phyloP scores from a whole-genome alignment of 1,284 basidiomycete genomes.

The Naganishia sp. region DNA sequence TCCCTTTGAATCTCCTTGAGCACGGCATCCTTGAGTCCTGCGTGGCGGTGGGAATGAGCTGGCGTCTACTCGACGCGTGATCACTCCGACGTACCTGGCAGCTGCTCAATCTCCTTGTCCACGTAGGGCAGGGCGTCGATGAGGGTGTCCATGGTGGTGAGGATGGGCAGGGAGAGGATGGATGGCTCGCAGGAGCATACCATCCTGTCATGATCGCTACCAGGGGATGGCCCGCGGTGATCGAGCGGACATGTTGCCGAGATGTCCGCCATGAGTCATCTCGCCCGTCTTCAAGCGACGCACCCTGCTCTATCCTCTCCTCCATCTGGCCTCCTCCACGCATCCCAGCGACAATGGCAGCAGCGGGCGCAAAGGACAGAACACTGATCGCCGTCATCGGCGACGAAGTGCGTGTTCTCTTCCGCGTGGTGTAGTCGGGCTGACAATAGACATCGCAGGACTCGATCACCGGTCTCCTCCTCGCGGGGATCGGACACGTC shows the following conservation, averaged over 20 bases:
- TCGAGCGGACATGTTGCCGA: neutral
- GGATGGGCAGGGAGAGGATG: neutral
- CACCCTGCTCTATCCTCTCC: neutral
- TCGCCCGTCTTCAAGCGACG: neutral
- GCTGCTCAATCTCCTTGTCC: constrained; percentile 80
- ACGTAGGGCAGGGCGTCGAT: constrained; percentile 90
- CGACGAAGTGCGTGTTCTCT: constrained; percentile 70
- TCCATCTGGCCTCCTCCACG: neutral
- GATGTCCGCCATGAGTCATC: constrained; percentile 16
- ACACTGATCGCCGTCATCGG: constrained; percentile 89
- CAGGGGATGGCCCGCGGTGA: neutral
- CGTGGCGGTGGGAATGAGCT: constrained; percentile 55
- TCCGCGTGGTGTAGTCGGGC: neutral
- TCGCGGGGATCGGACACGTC: constrained; percentile 89
- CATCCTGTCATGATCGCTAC: no score
- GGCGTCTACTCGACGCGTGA: neutral
- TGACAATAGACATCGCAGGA: constrained; percentile 61
- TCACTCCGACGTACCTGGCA: constrained; percentile 57
- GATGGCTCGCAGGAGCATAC: neutral
- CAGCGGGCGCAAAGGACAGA: constrained; percentile 66
- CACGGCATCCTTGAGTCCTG: constrained; percentile 48
- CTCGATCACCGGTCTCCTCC: constrained; percentile 86
- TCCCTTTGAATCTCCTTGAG: constrained; percentile 52
- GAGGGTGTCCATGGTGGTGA: constrained; percentile 21
- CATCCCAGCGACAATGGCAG: neutral